Conservation (phyloP, 1,284 basidiomycete genomes). For the Leccinum pseudoinsigne region DNA sequence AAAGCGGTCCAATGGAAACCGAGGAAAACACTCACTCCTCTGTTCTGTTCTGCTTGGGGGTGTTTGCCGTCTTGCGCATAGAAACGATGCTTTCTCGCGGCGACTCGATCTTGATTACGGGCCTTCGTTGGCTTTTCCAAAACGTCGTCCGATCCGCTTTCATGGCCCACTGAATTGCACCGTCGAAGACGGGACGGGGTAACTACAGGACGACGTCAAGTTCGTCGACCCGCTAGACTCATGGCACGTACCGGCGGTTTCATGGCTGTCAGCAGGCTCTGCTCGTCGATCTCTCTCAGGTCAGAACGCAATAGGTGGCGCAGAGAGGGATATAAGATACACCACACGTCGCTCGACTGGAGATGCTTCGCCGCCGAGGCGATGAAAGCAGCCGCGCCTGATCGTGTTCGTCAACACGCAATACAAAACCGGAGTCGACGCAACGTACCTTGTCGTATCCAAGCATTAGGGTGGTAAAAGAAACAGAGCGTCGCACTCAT, state of each 20-base stretch:
- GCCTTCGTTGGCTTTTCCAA: constrained; percentile 60
- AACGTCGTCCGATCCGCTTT: constrained; percentile 73
- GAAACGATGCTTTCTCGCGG: not conserved
- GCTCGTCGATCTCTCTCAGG: constrained; percentile 75
- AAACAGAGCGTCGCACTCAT: constrained; percentile 49
- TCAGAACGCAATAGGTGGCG: constrained; percentile 87
- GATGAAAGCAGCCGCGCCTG: constrained; percentile 23
- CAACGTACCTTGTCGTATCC: constrained; percentile 85
- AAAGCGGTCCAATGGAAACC: not conserved
- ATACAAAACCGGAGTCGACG: not conserved
- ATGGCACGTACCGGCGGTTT: constrained; percentile 68
- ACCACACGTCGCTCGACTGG: constrained; percentile 33
- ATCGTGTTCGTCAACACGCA: not conserved
- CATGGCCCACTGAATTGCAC: constrained; percentile 88
- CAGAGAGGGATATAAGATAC: constrained; percentile 90
- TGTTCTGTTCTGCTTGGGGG: constrained; percentile 54
- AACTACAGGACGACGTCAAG: constrained; percentile 40
- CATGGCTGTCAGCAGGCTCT: constrained; percentile 71
- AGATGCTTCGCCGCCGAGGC: not conserved
- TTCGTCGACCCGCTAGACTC: constrained; percentile 2
- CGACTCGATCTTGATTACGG: not conserved
- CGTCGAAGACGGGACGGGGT: constrained; percentile 79
- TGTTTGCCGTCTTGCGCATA: not conserved
- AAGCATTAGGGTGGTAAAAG: constrained; percentile 91
- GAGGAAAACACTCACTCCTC: constrained; percentile 62